Evolutionary conservation across 108 stramenopile species (phyloP), one percentile per base, ranked within the genome.

Genomic region (Skeletonema menzelii): DNA sequence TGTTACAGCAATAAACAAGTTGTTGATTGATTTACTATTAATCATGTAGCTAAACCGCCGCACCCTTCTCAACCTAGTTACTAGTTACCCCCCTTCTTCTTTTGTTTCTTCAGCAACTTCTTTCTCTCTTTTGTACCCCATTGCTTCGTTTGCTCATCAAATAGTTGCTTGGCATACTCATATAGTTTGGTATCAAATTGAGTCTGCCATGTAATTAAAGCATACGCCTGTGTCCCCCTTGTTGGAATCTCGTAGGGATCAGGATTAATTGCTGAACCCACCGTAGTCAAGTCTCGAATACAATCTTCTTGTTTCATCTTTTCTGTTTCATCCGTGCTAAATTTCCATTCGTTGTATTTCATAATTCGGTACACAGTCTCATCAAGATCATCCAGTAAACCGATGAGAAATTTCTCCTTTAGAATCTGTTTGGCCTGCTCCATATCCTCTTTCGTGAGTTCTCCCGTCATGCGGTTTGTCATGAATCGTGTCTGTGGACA

Each of bases 151-250:
- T 60, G 59, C 28, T 60, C 83, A 0, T 64, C 80, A 64, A 84
- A 86, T 13, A 86, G 46, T 19, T 62, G 44, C 37, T 83, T 80
- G 32, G 84, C 79, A 63, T 83, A 86, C 0, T 38, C 67, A 64
- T 82, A 86, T 38, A 86, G 63, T 28, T 81, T 70, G 35, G 82
- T 55, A 67, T 86, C 85, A 22, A 67, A 84, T 59, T 79, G 73
- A 59, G 84, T 86, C 70, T 86, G 85, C 70, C 58, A 55, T 11
- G 78, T 69, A 26, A 86, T 46, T 47, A 80, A 37, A 56, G 78
- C 83, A 72, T 77, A 86, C 5, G 76, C 76, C 37, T 65, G 58
- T 72, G 69, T 27, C 83, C 83, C 49, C 64, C 63, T 30, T 73
- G 27, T 77, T 27, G 82, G 82, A 8, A 86, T n/a, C 31, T 86